phyloP scores from a whole-genome alignment of 1,284 basidiomycete genomes.

The Melampsora larici-populina region DNA sequence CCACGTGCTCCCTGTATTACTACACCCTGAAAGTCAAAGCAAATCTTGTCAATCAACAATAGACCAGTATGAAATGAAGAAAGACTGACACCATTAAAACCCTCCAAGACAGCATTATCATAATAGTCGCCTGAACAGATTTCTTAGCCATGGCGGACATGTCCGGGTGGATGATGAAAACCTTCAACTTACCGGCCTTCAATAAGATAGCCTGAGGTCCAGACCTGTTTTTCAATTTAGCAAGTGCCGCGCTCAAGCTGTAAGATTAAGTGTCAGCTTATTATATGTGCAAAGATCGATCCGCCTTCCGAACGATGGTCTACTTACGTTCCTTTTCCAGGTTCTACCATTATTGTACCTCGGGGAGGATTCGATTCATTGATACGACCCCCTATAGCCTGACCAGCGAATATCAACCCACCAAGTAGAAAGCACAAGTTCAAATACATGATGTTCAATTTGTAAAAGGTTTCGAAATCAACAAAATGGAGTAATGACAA shows the following conservation, averaged over 20 bases:
- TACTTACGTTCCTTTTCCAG: neutral
- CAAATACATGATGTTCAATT: too few relatives aligned
- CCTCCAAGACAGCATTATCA: neutral
- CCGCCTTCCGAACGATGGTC: neutral
- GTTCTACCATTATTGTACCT: neutral
- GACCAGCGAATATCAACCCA: neutral
- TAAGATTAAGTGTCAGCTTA: neutral
- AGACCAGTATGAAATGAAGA: neutral
- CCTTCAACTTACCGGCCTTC: neutral
- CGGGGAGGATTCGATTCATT: neutral
- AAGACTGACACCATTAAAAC: neutral
- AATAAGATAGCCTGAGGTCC: neutral
- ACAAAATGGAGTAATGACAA: too few relatives aligned
- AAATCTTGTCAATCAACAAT: neutral
- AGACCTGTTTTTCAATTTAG: neutral
- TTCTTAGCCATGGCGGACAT: neutral
- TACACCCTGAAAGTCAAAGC: neutral
- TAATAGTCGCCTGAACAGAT: neutral
- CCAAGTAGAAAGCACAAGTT: neutral
- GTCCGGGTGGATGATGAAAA: neutral
- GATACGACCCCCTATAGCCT: neutral
- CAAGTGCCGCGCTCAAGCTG: neutral
- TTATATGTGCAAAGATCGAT: neutral
- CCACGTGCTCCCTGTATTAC: neutral
- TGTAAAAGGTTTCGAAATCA: too few relatives aligned